Evolutionary conservation across 371 early-diverging fungal genomes (phyloP).

Genomic region (Globomyces sp.): DNA sequence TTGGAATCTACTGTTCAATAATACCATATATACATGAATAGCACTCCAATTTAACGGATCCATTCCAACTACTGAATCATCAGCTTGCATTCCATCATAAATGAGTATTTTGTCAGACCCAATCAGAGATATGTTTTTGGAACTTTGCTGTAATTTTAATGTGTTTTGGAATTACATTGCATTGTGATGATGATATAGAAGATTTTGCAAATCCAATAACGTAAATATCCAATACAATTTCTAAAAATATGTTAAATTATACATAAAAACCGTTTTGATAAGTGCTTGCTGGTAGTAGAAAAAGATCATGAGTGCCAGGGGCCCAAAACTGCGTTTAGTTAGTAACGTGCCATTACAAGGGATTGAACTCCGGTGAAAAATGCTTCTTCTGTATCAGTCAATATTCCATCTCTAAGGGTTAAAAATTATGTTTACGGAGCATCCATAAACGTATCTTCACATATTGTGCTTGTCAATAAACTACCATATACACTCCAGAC

Average conservation of each 20-base stretch:
- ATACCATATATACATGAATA: slow-evolving; percentile 53
- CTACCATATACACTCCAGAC: slow-evolving; percentile 81
- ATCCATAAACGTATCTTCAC: slow-evolving; percentile 48
- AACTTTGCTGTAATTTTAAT: slow-evolving; percentile 57
- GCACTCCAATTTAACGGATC: slow-evolving; percentile 77
- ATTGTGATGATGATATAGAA: slow-evolving; percentile 55
- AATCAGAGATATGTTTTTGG: slow-evolving; percentile 62
- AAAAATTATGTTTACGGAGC: slow-evolving; percentile 1
- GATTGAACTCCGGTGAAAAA: slow-evolving; percentile 50
- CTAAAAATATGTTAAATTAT: not conserved
- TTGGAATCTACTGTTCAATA: slow-evolving; percentile 56
- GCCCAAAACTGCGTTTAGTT: slow-evolving; percentile 67
- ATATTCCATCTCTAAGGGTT: slow-evolving; percentile 15
- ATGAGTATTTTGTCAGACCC: slow-evolving; percentile 71
- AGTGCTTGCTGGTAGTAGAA: slow-evolving; percentile 44
- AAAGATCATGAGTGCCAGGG: slow-evolving; percentile 66
- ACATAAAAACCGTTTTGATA: not conserved
- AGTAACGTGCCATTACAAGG: too few relatives aligned
- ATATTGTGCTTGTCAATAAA: slow-evolving; percentile 58
- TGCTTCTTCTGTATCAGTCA: slow-evolving; percentile 29
- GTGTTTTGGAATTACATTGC: slow-evolving; percentile 21
- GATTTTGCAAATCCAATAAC: slow-evolving; percentile 70
- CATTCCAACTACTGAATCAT: slow-evolving; percentile 67
- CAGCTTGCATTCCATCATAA: slow-evolving; percentile 69
- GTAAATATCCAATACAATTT: slow-evolving; percentile 46